Conservation (phyloP, 441 rosid species). For the Metrosideros polymorpha region DNA sequence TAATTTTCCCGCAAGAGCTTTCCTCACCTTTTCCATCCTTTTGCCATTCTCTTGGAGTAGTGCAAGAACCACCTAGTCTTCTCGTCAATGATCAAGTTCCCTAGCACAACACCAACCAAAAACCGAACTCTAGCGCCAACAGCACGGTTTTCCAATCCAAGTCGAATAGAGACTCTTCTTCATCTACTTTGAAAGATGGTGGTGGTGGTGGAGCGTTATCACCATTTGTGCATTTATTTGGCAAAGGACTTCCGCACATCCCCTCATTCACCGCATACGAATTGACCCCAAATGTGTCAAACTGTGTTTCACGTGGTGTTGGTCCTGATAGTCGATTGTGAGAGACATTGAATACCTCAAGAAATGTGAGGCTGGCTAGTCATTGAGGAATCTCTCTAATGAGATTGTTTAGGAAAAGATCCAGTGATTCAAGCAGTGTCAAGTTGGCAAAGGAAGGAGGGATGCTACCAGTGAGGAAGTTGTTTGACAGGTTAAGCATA, state of each 20-base stretch:
- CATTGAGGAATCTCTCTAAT: not conserved
- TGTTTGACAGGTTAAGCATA: not conserved
- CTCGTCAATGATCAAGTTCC: not conserved
- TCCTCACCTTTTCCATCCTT: not conserved
- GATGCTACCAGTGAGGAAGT: rapidly evolving
- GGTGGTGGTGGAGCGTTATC: not conserved
- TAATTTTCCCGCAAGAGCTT: too few relatives aligned
- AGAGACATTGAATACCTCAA: not conserved
- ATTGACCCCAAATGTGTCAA: rapidly evolving
- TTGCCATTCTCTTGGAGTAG: not conserved
- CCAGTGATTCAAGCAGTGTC: rapidly evolving
- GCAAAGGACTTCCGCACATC: not conserved
- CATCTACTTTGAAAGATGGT: not conserved
- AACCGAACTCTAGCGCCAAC: not conserved
- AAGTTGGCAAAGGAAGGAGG: not conserved
- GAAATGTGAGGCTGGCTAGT: not conserved
- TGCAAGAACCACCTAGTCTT: not conserved
- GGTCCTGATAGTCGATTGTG: not conserved
- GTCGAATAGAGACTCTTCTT: not conserved
- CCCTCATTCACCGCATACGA: rapidly evolving
- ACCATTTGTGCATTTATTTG: not conserved
- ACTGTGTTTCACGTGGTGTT: not conserved
- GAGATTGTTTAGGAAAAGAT: not conserved
- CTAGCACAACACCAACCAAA: not conserved
- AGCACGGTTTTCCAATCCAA: not conserved